Evolutionary conservation across 495 filamentous ascomycete genomes (phyloP), one percentile per base, ranked within the genome.

Genomic region (Daldinia bambusicola): DNA sequence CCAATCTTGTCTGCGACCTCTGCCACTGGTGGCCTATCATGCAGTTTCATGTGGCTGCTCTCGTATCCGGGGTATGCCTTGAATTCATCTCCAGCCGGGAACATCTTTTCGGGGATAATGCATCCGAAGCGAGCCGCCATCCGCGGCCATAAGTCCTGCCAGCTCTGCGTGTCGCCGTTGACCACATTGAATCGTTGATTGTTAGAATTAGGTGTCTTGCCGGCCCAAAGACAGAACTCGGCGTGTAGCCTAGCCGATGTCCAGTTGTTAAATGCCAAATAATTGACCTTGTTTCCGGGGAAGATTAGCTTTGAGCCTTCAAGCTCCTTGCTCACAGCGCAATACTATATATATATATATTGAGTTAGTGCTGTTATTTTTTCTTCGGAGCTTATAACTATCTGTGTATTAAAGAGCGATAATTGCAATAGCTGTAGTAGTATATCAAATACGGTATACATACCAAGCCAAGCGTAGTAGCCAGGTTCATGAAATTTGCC

Each of bases 401-500:
- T 8, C 0, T 43, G 16, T 43, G 40, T 3, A 18, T 45, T 10
- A 1, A 48, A 9, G 2, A 0, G 7, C 18, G 9, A 48, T 12
- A 48, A 16, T 48, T 0, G 3, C 0, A 20, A 20, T 48, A 8
- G 2, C 40, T 43, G 16, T 2, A 16, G 16, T 18, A 7, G 10
- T 16, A 43, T 43, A 43, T 43, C 40, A 48, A 48, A 7, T n/a
- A n/a, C n/a, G 9, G 1, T 48, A 40, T 55, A 64, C 51, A n/a
- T 30, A 64, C 61, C 22, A 89, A 72, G 0, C 80, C 86, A 13
- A 88, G 40, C 6, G 81, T 69, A 1, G 82, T 79, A 52, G 81
- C 78, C 16, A 88, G 77, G 66, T 87, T 89, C 86, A 89, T 88
- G 73, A 86, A 88, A 67, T 88, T 89, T 62, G 76, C 83, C 41